Evolutionary conservation across 257 asterid species (phyloP), one percentile per base, ranked within the genome.

Genomic region (Thymus mandschuricus): DNA sequence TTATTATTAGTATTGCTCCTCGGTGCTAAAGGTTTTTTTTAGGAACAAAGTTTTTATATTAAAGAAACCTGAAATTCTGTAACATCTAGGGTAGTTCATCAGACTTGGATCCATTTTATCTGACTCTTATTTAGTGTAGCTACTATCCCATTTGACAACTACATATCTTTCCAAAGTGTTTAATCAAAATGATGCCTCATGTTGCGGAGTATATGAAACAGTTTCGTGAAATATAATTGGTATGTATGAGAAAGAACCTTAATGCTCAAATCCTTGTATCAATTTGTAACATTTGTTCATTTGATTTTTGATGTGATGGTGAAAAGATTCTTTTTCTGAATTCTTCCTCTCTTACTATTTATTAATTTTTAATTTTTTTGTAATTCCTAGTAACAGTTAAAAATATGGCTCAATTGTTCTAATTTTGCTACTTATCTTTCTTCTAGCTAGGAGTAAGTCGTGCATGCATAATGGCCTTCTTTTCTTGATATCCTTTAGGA

Each of bases 1-100:
- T 28, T 54, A 48, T 68, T 68, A 44, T 58, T 35, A 46, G 60
- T 45, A 66, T 45, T 35, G 50, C 51, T 54, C 28, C 64, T 8
- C 60, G 3, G 56, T 31, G 5, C 48, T 10, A 6, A 13, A 9
- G n/a, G 27, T 61, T 43, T 11, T 30, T 51, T 1, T 11, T 33
- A 11, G 2, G 45, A 60, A 41, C 56, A 7, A 12, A 46, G 11
- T 43, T 41, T 44, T 31, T 8, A 38, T 60, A 34, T 12, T 34
- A 13, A 44, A 72, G 69, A 58, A 29, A 57, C 48, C n/a, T 41
- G 33, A 41, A 62, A 10, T 38, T 51, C 28, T 34, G 40, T 33
- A n/a, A 40, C 54, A 13, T 56, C 62, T 57, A 11, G 27, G 43
- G 29, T 30, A 46, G 68, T 33, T 60, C 49, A 56, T 66, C 31